A percentile compares a stretch with the other conserved stretches of the same genome.
Evolutionary conservation across 345 rosid species (phyloP).

Genomic region (Sisymbrium altissimum): DNA sequence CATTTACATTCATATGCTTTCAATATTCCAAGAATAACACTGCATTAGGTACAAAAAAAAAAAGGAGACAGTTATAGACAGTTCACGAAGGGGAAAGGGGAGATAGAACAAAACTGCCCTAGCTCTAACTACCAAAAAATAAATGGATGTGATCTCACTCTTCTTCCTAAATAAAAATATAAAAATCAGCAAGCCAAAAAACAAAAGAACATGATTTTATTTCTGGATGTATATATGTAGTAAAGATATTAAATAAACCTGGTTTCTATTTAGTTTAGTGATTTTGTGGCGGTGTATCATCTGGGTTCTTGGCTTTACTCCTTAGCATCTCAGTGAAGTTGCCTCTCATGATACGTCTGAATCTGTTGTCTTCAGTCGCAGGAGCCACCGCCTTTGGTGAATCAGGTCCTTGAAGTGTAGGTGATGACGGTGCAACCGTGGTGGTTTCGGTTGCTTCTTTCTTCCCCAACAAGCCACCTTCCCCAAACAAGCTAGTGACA

Average conservation of each 20-base stretch:
- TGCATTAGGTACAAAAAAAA: neutral
- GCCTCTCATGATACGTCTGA: constrained; percentile 91
- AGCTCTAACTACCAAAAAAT: neutral
- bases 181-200: neutral
- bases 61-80: neutral
- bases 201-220: constrained; percentile 19
- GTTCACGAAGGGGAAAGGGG: neutral
- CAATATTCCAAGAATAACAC: neutral
- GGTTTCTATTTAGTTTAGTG: constrained; percentile 23
- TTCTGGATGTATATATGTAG: neutral
- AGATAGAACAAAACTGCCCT: constrained; percentile 5
- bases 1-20: neutral
- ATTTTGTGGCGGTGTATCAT: constrained; percentile 43
- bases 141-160: neutral
- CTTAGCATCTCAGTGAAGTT: constrained; percentile 86
- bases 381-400: constrained; percentile 44
- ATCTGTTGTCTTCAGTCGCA: constrained; percentile 74
- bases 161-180: neutral
- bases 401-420: constrained; percentile 40
- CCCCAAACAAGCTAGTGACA: constrained; percentile 84
- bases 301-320: constrained; percentile 60
- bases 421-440: constrained; percentile 31
- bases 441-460: constrained; percentile 54
- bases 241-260: neutral
- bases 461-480: constrained; percentile 76